Evolutionary conservation across 139 green algal genomes (phyloP).

Genomic region (Coelastrella sp.): DNA sequence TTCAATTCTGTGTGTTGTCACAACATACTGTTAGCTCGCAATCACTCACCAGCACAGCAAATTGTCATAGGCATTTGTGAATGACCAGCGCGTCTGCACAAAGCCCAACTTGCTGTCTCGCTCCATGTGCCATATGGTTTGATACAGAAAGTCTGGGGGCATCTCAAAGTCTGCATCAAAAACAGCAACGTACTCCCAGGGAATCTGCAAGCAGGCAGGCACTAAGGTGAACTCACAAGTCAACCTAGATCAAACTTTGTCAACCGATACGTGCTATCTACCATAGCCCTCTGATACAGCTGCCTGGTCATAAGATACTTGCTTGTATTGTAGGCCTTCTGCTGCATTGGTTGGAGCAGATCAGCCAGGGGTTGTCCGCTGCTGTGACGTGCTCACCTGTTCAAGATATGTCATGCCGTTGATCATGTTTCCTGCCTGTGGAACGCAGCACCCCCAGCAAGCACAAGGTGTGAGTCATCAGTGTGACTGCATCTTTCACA

Average conservation of each 20-base stretch:
- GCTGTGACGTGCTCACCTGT: neutral
- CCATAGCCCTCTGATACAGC: no score
- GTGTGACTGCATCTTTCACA: no score
- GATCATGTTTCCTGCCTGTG: conserved; percentile 47
- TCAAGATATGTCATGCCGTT: conserved; percentile 40
- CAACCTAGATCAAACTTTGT: no score
- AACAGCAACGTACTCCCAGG: conserved; percentile 49
- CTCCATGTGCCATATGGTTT: conserved; percentile 47
- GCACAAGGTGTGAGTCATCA: neutral
- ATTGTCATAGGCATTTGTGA: conserved; percentile 65
- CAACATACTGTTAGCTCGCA: no score
- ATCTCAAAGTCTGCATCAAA: conserved; percentile 53
- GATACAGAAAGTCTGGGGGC: conserved; percentile 42
- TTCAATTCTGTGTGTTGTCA: no score
- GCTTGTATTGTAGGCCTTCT: no score
- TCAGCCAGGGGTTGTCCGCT: no score
- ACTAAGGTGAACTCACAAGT: no score
- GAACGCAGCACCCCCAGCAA: neutral
- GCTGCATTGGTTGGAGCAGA: no score
- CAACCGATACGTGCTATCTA: no score
- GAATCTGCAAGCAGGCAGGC: conserved; percentile 10
- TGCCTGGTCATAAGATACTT: no score
- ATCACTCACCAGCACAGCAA: conserved; percentile 49
- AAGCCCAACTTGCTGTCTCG: conserved; percentile 67
- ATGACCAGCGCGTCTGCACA: conserved; percentile 85